Conservation (phyloP, 768 basidiomycete species). For the Boletus rex-veris region DNA sequence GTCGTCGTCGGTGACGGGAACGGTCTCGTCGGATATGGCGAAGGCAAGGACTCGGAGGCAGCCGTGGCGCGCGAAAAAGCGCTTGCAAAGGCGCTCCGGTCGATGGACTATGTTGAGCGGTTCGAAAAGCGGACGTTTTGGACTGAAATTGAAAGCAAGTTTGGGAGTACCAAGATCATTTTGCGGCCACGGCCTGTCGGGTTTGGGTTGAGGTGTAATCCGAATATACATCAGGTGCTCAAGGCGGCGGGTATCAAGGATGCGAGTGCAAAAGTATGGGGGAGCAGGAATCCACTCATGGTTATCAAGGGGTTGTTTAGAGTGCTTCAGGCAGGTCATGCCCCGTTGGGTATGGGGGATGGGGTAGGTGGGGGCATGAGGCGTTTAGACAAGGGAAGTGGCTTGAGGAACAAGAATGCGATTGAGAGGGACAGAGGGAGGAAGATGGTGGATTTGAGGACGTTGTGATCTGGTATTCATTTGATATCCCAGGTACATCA, state of each 20-base stretch:
- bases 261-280: slow-evolving; percentile 92
- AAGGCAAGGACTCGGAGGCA: slow-evolving; percentile 67
- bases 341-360: slow-evolving; percentile 77
- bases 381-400: slow-evolving; percentile 71
- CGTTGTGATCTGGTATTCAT: slow-evolving; percentile 31
- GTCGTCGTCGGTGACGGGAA: slow-evolving; percentile 80
- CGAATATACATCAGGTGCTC: slow-evolving; percentile 82
- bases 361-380: slow-evolving; percentile 72
- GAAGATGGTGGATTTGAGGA: slow-evolving; percentile 64
- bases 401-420: slow-evolving; percentile 63
- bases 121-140: slow-evolving; percentile 95
- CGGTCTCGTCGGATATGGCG: slow-evolving; percentile 79
- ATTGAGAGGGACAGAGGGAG: slow-evolving; percentile 83
- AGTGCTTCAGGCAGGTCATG: slow-evolving; percentile 82
- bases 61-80: slow-evolving; percentile 54
- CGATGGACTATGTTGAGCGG: slow-evolving; percentile 91
- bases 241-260: slow-evolving; percentile 96
- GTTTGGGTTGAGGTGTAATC: slow-evolving; percentile 89
- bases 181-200: slow-evolving; percentile 83
- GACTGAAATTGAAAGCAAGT: slow-evolving; percentile 84
- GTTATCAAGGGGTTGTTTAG: slow-evolving; percentile 83
- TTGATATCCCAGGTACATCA: too few species aligned
- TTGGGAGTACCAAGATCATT: slow-evolving; percentile 77
- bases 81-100: slow-evolving; percentile 68
- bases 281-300: slow-evolving; percentile 70